phyloP scores from a whole-genome alignment of 2,329 filamentous ascomycete species.

The Colletotrichum limetticola region DNA sequence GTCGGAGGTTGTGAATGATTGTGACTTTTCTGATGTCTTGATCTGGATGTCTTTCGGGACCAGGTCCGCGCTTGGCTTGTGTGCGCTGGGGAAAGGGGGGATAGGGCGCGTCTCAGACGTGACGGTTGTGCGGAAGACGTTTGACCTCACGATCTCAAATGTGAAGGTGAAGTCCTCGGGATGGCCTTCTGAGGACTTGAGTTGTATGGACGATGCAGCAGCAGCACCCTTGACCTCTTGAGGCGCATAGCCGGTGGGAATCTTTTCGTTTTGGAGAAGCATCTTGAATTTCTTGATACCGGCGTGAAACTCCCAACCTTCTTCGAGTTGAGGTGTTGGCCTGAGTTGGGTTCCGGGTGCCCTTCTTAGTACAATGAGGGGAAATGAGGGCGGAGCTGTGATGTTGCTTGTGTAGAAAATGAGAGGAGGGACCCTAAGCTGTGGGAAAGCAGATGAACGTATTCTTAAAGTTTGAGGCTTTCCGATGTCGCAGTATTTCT shows the following conservation, averaged over 20 bases:
- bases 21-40: slow-evolving; percentile 43
- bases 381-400: background rate
- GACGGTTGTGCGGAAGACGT: slow-evolving; percentile 76
- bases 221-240: slow-evolving; percentile 14
- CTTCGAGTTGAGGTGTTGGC: background rate
- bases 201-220: slow-evolving; percentile 12
- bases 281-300: background rate
- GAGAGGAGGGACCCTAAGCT: background rate
- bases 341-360: too few relatives aligned
- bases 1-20: slow-evolving; percentile 45
- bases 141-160: slow-evolving; percentile 70
- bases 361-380: background rate
- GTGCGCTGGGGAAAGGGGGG: slow-evolving; percentile 72
- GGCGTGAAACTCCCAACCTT: background rate
- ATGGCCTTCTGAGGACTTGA: slow-evolving; percentile 22
- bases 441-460: background rate
- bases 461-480: background rate
- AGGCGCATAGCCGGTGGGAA: slow-evolving; percentile 21
- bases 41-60: slow-evolving; percentile 30
- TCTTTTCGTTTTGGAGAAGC: slow-evolving; percentile 31
- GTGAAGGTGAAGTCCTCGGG: slow-evolving; percentile 62
- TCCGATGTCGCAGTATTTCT: background rate
- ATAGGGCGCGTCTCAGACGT: slow-evolving; percentile 69
- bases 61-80: slow-evolving; percentile 45
- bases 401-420: background rate